phyloP scores from a whole-genome alignment of 257 asterid species.

The Solanum chiquidenum region DNA sequence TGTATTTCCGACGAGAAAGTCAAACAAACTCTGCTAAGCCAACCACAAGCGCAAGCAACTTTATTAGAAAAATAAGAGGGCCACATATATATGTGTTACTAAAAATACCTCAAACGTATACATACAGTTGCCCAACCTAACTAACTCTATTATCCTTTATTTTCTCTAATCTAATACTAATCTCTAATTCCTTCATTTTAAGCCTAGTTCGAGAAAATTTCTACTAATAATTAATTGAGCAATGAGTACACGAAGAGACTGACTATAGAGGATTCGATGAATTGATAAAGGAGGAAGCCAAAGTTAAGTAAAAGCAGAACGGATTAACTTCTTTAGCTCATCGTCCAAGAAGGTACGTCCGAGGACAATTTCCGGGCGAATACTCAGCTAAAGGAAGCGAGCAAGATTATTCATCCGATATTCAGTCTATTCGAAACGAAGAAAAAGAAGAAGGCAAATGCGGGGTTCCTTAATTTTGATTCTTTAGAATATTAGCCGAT shows the following conservation, averaged over 20 bases:
- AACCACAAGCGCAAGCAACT: not conserved
- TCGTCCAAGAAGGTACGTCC: not conserved
- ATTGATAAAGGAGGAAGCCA: constrained; percentile 4
- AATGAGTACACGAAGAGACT: constrained; percentile 32
- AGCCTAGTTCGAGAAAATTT: not conserved
- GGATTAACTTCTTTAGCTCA: no score
- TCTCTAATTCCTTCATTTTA: not conserved
- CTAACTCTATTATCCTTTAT: not conserved
- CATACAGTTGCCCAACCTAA: not conserved
- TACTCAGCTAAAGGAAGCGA: not conserved
- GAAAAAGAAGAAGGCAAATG: not conserved
- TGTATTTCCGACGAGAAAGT: not conserved
- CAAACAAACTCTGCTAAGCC: not conserved
- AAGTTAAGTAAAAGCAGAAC: not conserved
- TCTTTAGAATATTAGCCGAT: no score
- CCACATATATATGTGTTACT: not conserved
- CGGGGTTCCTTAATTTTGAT: no score
- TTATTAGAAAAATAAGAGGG: not conserved
- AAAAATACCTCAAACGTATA: not conserved
- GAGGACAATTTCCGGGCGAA: not conserved
- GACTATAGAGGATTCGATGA: constrained; percentile 32
- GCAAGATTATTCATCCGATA: constrained; percentile 16
- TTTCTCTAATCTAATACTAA: not conserved
- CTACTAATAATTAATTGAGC: constrained; percentile 12
- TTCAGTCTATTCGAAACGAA: not conserved